Base-by-base conservation (phyloP, 345 rosid species). In the Hibiscus tridactylites region DNA sequence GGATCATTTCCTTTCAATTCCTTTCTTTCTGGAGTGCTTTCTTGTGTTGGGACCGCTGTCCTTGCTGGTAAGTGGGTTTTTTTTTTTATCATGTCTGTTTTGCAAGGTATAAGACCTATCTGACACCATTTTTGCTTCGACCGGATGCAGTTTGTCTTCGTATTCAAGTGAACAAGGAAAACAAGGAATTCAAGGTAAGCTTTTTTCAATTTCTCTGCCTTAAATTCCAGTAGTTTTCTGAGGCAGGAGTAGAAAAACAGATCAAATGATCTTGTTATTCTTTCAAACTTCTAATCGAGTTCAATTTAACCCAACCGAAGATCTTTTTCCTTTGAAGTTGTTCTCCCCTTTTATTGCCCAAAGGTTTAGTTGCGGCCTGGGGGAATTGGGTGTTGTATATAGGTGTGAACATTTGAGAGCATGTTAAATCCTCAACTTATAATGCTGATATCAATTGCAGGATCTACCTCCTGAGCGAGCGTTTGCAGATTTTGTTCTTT, bases 1-100 rank as follows among this genome's bases (percentile, higher is more conserved):
- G 98, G 99, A 75, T 90, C 99, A 68, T 96, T 96, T 73, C 98
- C 99, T 9, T 96, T 96, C 86, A 96, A 96, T 81, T 95, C 99
- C 24, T 95, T 95, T 81, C 90, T 95, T 12, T 96, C 96, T n/a
- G 99, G 98, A 71, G 85, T 96, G 50, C 99, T 96, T 82, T 96
- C 99, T 74, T 92, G 97, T 79, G 71, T 88, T 9, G 98, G 99
- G 58, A 96, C 97, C 4, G 97, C 99, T 9, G 97, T 96, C 72
- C 99, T 96, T 76, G 99, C 98, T 71, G 99, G 98, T 92, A 73
- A 83, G 90, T 77, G 54, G 66, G 65, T 54, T 68, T 9, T 68
- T 13, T 9, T 54, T 68, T 9, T 68, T 13, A 7, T 70, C 47
- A 17, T 26, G 17, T 3, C 39, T 33, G 11, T 58, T 49, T 28